phyloP scores from a whole-genome alignment of 1,139 yeast genomes.

The Yamadazyma atmosphaerica region DNA sequence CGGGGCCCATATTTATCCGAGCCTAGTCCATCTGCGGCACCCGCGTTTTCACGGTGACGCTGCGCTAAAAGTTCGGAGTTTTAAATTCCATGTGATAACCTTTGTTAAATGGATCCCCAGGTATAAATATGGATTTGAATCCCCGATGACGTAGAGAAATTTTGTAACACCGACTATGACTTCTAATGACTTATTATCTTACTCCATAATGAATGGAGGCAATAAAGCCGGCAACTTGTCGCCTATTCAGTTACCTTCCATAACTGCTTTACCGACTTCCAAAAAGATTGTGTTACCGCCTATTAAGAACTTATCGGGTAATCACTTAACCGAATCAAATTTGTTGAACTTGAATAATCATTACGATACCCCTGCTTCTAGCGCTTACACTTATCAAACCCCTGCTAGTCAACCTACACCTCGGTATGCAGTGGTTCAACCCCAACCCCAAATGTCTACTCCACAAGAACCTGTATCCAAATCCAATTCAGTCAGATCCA shows the following conservation, averaged over 20 bases:
- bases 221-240: slow-evolving; percentile 11
- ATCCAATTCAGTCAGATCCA: slow-evolving; percentile 15
- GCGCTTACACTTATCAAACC: slow-evolving; percentile 5
- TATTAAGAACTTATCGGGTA: slow-evolving; percentile 9
- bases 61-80: slow-evolving; percentile 9
- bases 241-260: slow-evolving; percentile 10
- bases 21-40: background rate
- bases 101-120: slow-evolving; percentile 17
- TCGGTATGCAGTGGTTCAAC: slow-evolving; percentile 2
- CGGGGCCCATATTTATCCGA: slow-evolving; percentile 4
- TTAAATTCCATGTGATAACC: slow-evolving; percentile 17
- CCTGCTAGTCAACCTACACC: slow-evolving; percentile 3
- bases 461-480: background rate
- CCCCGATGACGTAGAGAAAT: no score
- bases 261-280: slow-evolving; percentile 7
- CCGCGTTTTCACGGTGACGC: slow-evolving; percentile 1
- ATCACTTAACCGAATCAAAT: slow-evolving; percentile 19
- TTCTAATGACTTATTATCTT: slow-evolving; percentile 31
- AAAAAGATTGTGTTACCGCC: slow-evolving; percentile 19
- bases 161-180: slow-evolving; percentile 17
- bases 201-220: slow-evolving; percentile 34
- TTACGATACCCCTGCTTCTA: background rate
- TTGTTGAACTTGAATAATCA: slow-evolving; percentile 11
- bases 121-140: slow-evolving; percentile 6
- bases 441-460: background rate